Conservation (phyloP, 257 asterid genomes). For the Cordia subcordata region DNA sequence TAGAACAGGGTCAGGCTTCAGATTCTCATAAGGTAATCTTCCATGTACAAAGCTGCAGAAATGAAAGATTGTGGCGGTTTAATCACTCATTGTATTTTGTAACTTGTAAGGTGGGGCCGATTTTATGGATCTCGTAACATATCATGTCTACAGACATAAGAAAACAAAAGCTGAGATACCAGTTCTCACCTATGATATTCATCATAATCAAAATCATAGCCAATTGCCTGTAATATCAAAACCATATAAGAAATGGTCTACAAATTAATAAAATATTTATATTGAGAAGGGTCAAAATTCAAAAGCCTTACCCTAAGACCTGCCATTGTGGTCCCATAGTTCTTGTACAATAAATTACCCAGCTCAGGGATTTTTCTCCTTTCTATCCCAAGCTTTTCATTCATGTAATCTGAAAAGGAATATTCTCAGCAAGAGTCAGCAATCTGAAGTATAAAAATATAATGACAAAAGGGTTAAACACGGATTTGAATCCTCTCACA, state of each 20-base stretch:
- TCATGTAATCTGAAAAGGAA: slow-evolving; percentile 55
- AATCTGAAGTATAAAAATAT: background rate
- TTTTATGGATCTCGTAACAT: too few relatives aligned
- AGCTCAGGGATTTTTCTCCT: slow-evolving; percentile 56
- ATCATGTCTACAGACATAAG: background rate
- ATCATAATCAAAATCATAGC: slow-evolving; percentile 92
- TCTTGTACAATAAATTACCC: slow-evolving; percentile 68
- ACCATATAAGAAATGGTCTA: background rate
- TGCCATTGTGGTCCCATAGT: slow-evolving; percentile 98
- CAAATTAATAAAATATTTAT: too few relatives aligned
- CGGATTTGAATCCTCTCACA: too few relatives aligned
- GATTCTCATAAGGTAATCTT: slow-evolving; percentile 81
- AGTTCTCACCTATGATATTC: slow-evolving; percentile 69
- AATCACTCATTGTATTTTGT: too few relatives aligned
- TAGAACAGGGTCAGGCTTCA: slow-evolving; percentile 82
- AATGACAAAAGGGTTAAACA: background rate
- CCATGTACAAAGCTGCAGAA: slow-evolving; percentile 86
- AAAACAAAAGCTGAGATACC: background rate
- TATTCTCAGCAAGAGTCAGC: slow-evolving; percentile 2
- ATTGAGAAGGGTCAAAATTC: background rate
- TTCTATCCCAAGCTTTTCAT: slow-evolving; percentile 76
- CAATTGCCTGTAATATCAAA: slow-evolving; percentile 69
- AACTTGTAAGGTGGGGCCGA: too few relatives aligned
- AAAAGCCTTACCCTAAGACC: slow-evolving; percentile 72
- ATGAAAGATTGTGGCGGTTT: too few relatives aligned